Evolutionary conservation across 495 filamentous ascomycete genomes (phyloP).

Genomic region (Sporormia fimetaria): DNA sequence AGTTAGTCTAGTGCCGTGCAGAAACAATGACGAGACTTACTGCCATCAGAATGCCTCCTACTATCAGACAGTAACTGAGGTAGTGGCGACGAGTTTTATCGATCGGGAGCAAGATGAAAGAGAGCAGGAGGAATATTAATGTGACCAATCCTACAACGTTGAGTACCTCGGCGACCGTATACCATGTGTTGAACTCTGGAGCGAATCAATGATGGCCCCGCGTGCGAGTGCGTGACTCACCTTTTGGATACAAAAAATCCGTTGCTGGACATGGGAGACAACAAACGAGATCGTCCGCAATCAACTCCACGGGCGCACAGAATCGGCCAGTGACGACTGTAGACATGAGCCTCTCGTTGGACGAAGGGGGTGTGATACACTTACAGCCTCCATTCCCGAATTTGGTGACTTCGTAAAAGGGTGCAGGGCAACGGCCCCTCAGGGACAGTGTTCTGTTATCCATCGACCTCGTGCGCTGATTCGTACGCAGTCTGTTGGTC

Average conservation of each 20-base stretch:
- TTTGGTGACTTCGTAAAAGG: constrained; percentile 49
- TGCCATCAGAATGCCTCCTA: constrained; percentile 64
- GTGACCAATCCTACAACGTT: constrained; percentile 62
- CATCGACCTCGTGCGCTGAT: constrained; percentile 6
- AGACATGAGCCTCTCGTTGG: constrained; percentile 24
- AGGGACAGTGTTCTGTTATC: constrained; percentile 20
- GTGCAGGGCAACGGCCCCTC: constrained; percentile 47
- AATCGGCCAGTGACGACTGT: constrained; percentile 57
- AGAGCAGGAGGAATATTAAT: constrained; percentile 65
- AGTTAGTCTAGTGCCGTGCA: constrained; percentile 18
- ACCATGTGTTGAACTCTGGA: constrained; percentile 52
- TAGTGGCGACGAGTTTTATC: constrained; percentile 90
- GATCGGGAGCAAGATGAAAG: constrained; percentile 72
- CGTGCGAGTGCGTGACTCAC: constrained; percentile 32
- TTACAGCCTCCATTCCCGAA: constrained; percentile 61
- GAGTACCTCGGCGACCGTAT: constrained; percentile 60
- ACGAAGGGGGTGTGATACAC: constrained; percentile 25
- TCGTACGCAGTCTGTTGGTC: background rate
- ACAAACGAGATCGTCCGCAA: constrained; percentile 43
- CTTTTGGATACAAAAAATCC: constrained; percentile 72
- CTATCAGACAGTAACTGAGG: constrained; percentile 71
- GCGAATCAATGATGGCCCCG: background rate
- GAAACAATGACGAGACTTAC: constrained; percentile 38
- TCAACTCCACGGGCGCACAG: constrained; percentile 42
- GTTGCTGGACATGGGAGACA: constrained; percentile 86